Evolutionary conservation across 768 basidiomycete species (phyloP), one percentile per base, ranked within the genome.

Genomic region (Fomitopsis serialis): DNA sequence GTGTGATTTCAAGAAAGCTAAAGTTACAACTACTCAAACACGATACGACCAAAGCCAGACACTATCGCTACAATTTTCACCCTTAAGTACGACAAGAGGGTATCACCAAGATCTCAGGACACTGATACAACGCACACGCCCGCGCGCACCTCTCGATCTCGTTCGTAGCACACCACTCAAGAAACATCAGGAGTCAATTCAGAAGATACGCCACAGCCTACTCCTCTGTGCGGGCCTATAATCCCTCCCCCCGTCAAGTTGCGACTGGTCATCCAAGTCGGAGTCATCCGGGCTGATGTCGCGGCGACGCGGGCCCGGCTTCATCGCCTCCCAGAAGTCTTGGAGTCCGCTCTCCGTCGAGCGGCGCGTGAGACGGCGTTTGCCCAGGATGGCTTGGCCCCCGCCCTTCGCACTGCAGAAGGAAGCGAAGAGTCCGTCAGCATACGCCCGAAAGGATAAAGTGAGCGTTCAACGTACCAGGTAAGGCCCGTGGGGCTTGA

Each of bases 121-220:
- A 32, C 29, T 32, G 29, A 32, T 11, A 5, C 29, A 32, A 32
- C 11, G 6, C 5, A 32, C 29, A 32, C 29, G 29, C 29, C 29
- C 29, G 29, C 29, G 29, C 29, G 11, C 29, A 5, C n/a, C n/a
- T n/a, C n/a, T n/a, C n/a, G n/a, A n/a, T 32, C 29, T 32, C 29
- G 29, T 32, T 32, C 11, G 11, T 32, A 6, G 29, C 11, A 11
- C 11, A 32, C 29, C 29, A 32, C 29, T 5, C 11, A 11, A 32
- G 11, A 11, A 11, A 32, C 29, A 11, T 32, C 29, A 32, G 6
- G 11, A 32, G 29, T 32, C 29, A 32, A 5, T 32, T 58, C 45
- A 66, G 54, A 64, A 62, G 10, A 62, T 12, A 10, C 54, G 43
- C 65, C 65, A 66, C 27, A 66, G 40, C 42, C 55, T 52, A 19